phyloP scores from a whole-genome alignment of 495 filamentous ascomycete species.

The Penicillium parvum region DNA sequence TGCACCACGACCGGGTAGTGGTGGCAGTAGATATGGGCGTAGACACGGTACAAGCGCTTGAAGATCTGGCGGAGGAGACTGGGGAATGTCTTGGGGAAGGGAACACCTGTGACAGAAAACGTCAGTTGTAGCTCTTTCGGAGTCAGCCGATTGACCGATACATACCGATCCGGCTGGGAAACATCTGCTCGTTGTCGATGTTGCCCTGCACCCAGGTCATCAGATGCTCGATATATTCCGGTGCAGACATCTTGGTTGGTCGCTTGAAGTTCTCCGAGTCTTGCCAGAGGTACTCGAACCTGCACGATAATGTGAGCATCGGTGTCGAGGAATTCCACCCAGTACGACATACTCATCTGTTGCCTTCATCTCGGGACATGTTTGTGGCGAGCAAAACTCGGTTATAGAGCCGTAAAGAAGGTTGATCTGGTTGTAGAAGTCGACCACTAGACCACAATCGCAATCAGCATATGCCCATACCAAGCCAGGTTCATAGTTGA shows the following conservation, averaged over 20 bases:
- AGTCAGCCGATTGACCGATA: background rate
- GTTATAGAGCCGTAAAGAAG: constrained; percentile 97
- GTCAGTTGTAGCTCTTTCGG: constrained; percentile 3
- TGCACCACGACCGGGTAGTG: constrained; percentile 97
- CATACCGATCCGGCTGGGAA: constrained; percentile 85
- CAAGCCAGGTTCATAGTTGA: background rate
- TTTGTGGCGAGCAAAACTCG: constrained; percentile 95
- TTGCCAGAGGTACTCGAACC: constrained; percentile 99
- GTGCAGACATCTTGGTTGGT: constrained; percentile 96
- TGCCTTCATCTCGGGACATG: constrained; percentile 98
- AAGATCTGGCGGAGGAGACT: constrained; percentile 86
- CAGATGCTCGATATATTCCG: constrained; percentile 93
- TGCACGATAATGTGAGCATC: constrained; percentile 32
- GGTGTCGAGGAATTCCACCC: background rate
- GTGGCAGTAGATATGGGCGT: constrained; percentile 99
- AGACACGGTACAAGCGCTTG: constrained; percentile 97
- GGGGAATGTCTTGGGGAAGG: constrained; percentile 91
- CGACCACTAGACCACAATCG: constrained; percentile 94
- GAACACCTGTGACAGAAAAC: constrained; percentile 58
- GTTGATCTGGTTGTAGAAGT: constrained; percentile 99
- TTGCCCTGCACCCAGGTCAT: constrained; percentile 96
- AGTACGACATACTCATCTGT: constrained; percentile 76
- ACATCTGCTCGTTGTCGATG: constrained; percentile 92
- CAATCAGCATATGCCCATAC: too few relatives aligned
- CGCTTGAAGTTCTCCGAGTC: constrained; percentile 88